Evolutionary conservation across 1,284 basidiomycete species (phyloP), one percentile per base, ranked within the genome.

Genomic region (Trichosporon sp.): DNA sequence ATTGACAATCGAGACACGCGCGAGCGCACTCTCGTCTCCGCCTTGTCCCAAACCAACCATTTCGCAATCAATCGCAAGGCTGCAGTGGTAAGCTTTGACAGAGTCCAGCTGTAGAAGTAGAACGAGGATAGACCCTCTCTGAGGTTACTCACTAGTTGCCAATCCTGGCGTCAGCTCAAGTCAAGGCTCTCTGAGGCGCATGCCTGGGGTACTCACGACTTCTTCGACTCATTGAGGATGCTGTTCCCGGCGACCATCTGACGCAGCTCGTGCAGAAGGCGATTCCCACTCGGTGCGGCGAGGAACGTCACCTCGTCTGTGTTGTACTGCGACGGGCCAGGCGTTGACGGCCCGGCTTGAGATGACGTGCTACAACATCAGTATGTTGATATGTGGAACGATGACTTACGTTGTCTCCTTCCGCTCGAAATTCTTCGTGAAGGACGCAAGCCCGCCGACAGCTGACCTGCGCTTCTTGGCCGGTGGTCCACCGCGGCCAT

Each of bases 1-100:
- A 78, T 98, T 96, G 65, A 98, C 93, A 46, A 98, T 80, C 54
- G 90, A 92, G 61, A 97, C 92, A 49, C 95, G 88, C 1, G 95
- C 95, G 1, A 98, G 84, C 0, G 89, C 88, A 0, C 90, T 93
- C 75, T 96, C 86, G 1, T 85, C 69, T 10, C 92, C 94, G 32
- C 89, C 84, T 9, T 87, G 84, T 0, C 95, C 94, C 6, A 98
- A 87, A 1, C 95, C 95, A 3, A 99, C 95, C 95, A 99, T 98
- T 81, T 99, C 95, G 72, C 95, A 97, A 78, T 98, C 95, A 49
- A 98, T 82, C 0, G 92, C 88, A 31, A 95, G 61, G 60, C 69
- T 70, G 46, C 3, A 8, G 19, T 3, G 4, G 40, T 44, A 6
- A 44, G 40, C 19, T 44, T 27, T 5, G 31, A 29, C 13, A 27